Percentiles rank a stretch among this genome's conserved stretches.
Evolutionary conservation across 2,329 filamentous ascomycete genomes (phyloP).

Genomic region (Colletotrichum shisoi): DNA sequence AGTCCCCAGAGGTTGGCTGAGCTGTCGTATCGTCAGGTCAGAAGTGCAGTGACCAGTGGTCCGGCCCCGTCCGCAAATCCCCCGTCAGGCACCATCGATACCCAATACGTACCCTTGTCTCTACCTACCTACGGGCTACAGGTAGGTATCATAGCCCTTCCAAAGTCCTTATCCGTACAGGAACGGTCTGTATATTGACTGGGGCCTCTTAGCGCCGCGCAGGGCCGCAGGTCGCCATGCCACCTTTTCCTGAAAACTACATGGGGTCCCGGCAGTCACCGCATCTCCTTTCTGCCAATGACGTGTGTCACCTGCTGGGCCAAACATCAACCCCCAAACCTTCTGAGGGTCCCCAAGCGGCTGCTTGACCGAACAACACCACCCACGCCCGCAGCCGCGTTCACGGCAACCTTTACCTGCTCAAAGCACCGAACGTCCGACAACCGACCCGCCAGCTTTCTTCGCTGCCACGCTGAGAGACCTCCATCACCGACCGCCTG

Average conservation of each 20-base stretch:
- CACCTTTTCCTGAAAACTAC: constrained; percentile 36
- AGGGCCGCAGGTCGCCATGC: constrained; percentile 37
- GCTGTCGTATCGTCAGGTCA: constrained; percentile 28
- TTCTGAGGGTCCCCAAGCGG: constrained; percentile 38
- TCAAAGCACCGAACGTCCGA: constrained; percentile 1
- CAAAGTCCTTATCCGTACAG: constrained; percentile 1
- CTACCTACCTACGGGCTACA: neutral
- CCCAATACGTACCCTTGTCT: constrained; percentile 23
- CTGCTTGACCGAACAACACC: constrained; percentile 37
- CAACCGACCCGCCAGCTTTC: neutral
- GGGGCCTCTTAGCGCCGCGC: constrained; percentile 37
- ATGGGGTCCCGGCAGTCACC: constrained; percentile 39
- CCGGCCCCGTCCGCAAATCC: constrained; percentile 19
- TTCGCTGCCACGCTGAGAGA: neutral
- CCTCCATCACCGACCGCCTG: neutral
- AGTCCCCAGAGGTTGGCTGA: constrained; percentile 16
- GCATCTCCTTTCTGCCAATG: constrained; percentile 40
- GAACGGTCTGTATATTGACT: constrained; percentile 16
- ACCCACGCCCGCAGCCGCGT: constrained; percentile 24
- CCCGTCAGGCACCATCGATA: constrained; percentile 39
- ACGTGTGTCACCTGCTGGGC: constrained; percentile 39
- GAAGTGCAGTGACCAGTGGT: constrained; percentile 26
- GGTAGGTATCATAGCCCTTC: neutral
- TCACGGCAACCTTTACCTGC: constrained; percentile 7
- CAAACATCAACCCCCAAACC: constrained; percentile 39